phyloP scores from a whole-genome alignment of 1,139 yeast species.

The Yamadazyma sp. region DNA sequence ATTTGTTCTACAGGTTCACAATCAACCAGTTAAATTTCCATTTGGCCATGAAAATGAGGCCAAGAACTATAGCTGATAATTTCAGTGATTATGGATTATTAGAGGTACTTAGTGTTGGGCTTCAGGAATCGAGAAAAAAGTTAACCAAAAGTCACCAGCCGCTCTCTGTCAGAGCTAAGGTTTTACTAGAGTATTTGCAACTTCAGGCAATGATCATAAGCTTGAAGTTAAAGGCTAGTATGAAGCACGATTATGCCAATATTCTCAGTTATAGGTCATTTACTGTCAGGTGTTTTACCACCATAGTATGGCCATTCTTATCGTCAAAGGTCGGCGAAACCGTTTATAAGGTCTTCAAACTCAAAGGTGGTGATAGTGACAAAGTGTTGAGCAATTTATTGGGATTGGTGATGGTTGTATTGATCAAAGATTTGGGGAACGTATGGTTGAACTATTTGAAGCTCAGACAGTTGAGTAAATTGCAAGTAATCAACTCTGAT shows the following conservation, averaged over 20 bases:
- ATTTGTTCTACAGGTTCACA: slow-evolving; percentile 37
- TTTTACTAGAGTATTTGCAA: slow-evolving; percentile 12
- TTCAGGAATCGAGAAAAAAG: slow-evolving; percentile 11
- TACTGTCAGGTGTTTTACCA: slow-evolving; percentile 30
- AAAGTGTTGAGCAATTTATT: slow-evolving; percentile 23
- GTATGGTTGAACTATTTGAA: slow-evolving; percentile 30
- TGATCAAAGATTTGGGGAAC: slow-evolving; percentile 34
- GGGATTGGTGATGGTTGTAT: slow-evolving; percentile 34
- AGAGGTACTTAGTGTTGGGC: slow-evolving; percentile 23
- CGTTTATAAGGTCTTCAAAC: slow-evolving; percentile 16
- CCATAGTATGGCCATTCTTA: slow-evolving; percentile 42
- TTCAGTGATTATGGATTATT: slow-evolving; percentile 20
- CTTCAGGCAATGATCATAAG: slow-evolving; percentile 16
- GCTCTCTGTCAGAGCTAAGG: slow-evolving; percentile 1
- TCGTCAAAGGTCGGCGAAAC: slow-evolving; percentile 35
- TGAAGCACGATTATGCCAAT: slow-evolving; percentile 36
- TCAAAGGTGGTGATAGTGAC: slow-evolving; percentile 2
- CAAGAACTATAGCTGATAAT: slow-evolving; percentile 39
- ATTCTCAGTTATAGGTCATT: slow-evolving; percentile 25
- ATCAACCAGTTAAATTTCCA: slow-evolving; percentile 47
- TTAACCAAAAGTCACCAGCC: slow-evolving; percentile 7
- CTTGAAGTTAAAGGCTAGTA: slow-evolving; percentile 31
- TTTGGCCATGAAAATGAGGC: slow-evolving; percentile 28
- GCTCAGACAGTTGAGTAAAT: slow-evolving; percentile 23
- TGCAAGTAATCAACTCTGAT: slow-evolving; percentile 18